These are phyloP conservation scores for Aspergillus incahuasiensis DNA, from an alignment of 495 filamentous ascomycete genomes.

Conservation along the genomic window DNA sequence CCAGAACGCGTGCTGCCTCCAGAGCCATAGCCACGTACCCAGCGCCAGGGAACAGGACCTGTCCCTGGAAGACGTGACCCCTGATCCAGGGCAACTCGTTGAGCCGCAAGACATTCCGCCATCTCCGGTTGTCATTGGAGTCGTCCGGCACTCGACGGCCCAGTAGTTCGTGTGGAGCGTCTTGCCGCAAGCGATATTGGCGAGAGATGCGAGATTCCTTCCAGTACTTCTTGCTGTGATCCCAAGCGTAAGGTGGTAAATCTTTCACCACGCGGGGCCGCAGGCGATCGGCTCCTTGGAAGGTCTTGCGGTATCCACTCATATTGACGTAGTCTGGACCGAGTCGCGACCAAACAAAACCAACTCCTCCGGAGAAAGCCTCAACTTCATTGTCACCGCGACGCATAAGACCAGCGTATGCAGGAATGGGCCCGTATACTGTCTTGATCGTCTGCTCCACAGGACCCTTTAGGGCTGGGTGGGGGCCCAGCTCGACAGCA, in stretches of 20 bases:
- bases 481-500: slow-evolving; percentile 54
- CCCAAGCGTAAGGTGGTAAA: slow-evolving; percentile 50
- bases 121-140: slow-evolving; percentile 22
- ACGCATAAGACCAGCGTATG: slow-evolving; percentile 38
- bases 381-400: slow-evolving; percentile 34
- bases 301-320: not conserved
- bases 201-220: slow-evolving; percentile 42
- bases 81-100: slow-evolving; percentile 38
- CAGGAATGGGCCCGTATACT: slow-evolving; percentile 14
- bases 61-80: slow-evolving; percentile 36
- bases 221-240: slow-evolving; percentile 44
- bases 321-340: not conserved
- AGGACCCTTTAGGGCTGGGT: slow-evolving; percentile 49
- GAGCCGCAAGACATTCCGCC: slow-evolving; percentile 32
- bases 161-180: slow-evolving; percentile 27
- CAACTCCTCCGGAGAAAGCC: slow-evolving; percentile 40
- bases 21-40: slow-evolving; percentile 54
- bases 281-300: not conserved
- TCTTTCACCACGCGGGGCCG: slow-evolving; percentile 19
- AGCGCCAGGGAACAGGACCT: slow-evolving; percentile 56
- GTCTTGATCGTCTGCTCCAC: slow-evolving; percentile 37
- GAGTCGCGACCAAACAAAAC: slow-evolving; percentile 1
- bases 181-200: slow-evolving; percentile 12
- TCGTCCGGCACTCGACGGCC: slow-evolving; percentile 23
- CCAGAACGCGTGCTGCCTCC: slow-evolving; percentile 36